Base-by-base conservation (phyloP, 306 rosid species). In the Datisca glomerata region DNA sequence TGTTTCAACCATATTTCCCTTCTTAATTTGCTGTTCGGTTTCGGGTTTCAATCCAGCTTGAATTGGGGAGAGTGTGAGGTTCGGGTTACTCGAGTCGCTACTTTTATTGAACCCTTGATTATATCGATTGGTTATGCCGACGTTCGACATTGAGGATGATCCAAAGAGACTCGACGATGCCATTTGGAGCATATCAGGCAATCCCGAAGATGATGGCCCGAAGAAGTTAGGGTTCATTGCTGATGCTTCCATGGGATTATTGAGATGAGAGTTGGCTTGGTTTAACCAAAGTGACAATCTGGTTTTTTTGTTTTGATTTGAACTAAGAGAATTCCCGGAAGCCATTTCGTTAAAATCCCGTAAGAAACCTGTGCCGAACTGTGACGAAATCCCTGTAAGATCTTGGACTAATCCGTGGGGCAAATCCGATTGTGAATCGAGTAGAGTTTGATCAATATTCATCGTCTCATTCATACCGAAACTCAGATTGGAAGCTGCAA, bases 281-380 rank as follows among this genome's bases (percentile, higher is more conserved):
- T 73, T 86, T 35, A 81, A 35, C 94, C 94, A 86, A 1, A 75
- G 72, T 7, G 96, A 79, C 34, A 82, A 64, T 34, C 75, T 75
- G n/a, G 86, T 70, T 46, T 81, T 79, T 46, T 81, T 79, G 18
- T 73, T 66, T 11, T 70, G 71, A n/a, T 70, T 75, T 9, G n/a
- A 40, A 3, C 40, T 47, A 5, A 43, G 24, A 39, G 57, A 43
- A 16, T 24, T 36, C 5, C 34, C 42, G n/a, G 41, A n/a, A 0
- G 41, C 57, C 54, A 69, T 52, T 9, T 53, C 68, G 33, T 41
- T 65, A 42, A 70, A 78, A 31, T 61, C 74, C 40, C 70, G 57
- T 5, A 53, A 37, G 31, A 61, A 62, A 21, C 44, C 41, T 6
- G 59, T 21, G 7, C 28, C 28, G 28, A 56, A 75, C 25, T 63